These are phyloP conservation scores for Aphanomyces invadans DNA, from an alignment of 352 stramenopile species.

Conservation along the genomic window DNA sequence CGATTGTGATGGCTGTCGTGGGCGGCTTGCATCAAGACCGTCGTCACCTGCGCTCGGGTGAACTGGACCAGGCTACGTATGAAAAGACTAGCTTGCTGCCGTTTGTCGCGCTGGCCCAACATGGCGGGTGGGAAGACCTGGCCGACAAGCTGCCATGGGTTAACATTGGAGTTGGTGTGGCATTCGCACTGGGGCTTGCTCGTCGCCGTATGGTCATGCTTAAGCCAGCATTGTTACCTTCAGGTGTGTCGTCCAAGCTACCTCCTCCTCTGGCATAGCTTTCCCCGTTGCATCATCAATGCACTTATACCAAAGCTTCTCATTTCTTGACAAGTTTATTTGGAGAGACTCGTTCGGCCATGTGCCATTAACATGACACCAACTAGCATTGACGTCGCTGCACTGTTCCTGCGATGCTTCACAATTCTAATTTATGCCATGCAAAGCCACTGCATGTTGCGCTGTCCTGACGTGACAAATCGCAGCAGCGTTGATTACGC, in stretches of 20 bases:
- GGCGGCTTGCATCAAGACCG: conserved; percentile 22
- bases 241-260: not conserved
- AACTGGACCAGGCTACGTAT: conserved; percentile 9
- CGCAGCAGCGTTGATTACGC: no score
- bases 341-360: no score
- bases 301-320: no score
- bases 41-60: conserved; percentile 13
- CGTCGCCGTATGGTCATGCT: conserved; percentile 1
- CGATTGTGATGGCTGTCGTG: conserved; percentile 20
- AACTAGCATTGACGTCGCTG: not conserved
- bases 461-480: no score
- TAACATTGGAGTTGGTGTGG: conserved; percentile 18
- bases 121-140: conserved; percentile 19
- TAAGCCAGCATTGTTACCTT: not conserved
- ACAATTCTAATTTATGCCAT: no score
- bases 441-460: no score
- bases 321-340: no score
- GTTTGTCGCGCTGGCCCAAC: conserved; percentile 17
- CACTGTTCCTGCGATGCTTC: no score
- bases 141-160: conserved; percentile 16
- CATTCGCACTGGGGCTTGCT: not conserved
- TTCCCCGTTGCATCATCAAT: not conserved
- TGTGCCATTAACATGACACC: no score
- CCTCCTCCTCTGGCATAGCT: conserved; percentile 2
- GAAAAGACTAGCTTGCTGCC: conserved; percentile 23